Conservation (phyloP, 2,329 filamentous ascomycete species). For the Fusarium papillatum region DNA sequence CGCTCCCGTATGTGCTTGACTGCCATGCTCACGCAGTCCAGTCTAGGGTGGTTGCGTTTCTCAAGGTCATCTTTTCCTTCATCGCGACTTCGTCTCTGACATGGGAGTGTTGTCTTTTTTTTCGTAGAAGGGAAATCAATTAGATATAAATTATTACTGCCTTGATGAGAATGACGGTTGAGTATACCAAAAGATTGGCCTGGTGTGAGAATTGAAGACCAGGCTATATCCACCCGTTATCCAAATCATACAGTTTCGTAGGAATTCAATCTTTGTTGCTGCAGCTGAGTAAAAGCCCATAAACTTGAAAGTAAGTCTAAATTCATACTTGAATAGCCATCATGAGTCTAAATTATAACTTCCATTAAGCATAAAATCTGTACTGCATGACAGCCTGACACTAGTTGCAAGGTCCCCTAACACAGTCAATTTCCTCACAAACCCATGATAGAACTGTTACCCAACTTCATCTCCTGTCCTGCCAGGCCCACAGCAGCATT, state of each 20-base stretch:
- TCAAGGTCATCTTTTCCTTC: conserved; percentile 8
- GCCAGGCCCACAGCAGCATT: neutral
- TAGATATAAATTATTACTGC: neutral
- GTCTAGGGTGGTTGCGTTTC: conserved; percentile 4
- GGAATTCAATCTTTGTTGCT: neutral
- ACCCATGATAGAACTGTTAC: neutral
- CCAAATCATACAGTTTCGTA: neutral
- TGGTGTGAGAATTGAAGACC: neutral
- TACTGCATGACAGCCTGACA: neutral
- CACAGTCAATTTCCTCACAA: neutral
- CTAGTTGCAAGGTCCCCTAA: neutral
- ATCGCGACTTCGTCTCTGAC: neutral
- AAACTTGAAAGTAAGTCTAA: too few relatives aligned
- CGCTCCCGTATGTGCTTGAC: neutral
- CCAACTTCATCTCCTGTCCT: neutral
- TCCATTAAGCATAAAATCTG: neutral
- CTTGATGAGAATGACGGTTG: neutral
- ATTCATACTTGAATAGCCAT: neutral
- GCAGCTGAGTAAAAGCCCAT: neutral
- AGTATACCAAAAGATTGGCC: neutral
- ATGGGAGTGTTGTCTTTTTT: too few relatives aligned
- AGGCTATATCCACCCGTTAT: neutral
- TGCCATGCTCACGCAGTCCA: neutral
- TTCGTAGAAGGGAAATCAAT: neutral
- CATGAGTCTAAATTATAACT: neutral